Conservation (phyloP, 495 filamentous ascomycete genomes). For the Penicillium salamii region DNA sequence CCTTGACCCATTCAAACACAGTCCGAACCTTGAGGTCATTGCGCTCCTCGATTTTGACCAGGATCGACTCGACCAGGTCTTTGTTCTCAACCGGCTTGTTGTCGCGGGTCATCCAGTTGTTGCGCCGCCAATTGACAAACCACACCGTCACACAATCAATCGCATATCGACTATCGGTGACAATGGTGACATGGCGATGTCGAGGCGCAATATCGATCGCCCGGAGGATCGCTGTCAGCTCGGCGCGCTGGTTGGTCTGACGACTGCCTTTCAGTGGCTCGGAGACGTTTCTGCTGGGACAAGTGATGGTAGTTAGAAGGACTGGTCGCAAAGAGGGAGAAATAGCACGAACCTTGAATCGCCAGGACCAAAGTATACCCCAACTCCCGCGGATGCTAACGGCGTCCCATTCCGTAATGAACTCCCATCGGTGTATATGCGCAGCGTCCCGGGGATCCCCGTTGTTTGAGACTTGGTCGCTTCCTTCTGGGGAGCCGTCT, state of each 20-base stretch:
- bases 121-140: conserved; percentile 74
- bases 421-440: conserved; percentile 90
- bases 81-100: conserved; percentile 77
- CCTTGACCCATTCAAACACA: conserved; percentile 83
- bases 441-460: conserved; percentile 50
- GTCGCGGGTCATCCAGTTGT: conserved; percentile 71
- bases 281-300: conserved; percentile 71
- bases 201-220: conserved; percentile 73
- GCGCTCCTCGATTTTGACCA: conserved; percentile 69
- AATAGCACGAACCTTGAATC: conserved; percentile 60
- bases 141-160: conserved; percentile 89
- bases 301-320: conserved; percentile 23
- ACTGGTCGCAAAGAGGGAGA: neutral
- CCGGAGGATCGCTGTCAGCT: conserved; percentile 82
- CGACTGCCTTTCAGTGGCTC: conserved; percentile 69
- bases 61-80: conserved; percentile 74
- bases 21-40: conserved; percentile 58
- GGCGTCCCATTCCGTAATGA: conserved; percentile 70
- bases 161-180: conserved; percentile 81
- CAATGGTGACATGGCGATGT: conserved; percentile 63
- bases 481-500: conserved; percentile 46
- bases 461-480: conserved; percentile 41
- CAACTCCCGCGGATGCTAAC: conserved; percentile 75
- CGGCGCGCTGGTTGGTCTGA: conserved; percentile 94
- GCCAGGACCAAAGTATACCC: conserved; percentile 78